Conservation (phyloP, 2,329 filamentous ascomycete genomes). For the Westerdykella aurantiaca region DNA sequence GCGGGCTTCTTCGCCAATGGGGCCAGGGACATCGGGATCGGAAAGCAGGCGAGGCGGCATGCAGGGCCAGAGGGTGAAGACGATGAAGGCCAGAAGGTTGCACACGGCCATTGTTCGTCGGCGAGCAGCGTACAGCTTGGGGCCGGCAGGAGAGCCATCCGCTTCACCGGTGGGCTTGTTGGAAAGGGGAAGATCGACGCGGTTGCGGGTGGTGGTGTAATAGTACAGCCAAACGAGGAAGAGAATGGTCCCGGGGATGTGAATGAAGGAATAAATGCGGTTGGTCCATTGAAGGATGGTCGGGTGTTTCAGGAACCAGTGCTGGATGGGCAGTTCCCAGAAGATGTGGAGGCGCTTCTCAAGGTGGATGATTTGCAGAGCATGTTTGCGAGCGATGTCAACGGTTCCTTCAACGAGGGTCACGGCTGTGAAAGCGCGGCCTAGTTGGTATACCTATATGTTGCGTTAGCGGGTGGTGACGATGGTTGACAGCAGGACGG, state of each 20-base stretch:
- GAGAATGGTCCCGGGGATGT: conserved; percentile 69
- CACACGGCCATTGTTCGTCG: conserved; percentile 54
- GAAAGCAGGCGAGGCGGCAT: conserved; percentile 56
- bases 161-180: conserved; percentile 34
- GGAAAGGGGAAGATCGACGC: conserved; percentile 38
- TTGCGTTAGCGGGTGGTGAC: background rate
- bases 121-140: conserved; percentile 51
- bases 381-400: conserved; percentile 61
- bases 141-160: conserved; percentile 43
- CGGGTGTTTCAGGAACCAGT: conserved; percentile 50
- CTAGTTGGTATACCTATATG: conserved; percentile 64
- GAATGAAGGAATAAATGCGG: conserved; percentile 69
- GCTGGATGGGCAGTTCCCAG: conserved; percentile 58
- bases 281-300: conserved; percentile 63
- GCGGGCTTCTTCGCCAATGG: conserved; percentile 53
- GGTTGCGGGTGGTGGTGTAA: conserved; percentile 59
- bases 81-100: conserved; percentile 54
- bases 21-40: conserved; percentile 49
- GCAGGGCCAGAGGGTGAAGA: conserved; percentile 56
- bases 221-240: conserved; percentile 65
- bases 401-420: conserved; percentile 64
- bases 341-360: conserved; percentile 62
- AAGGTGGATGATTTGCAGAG: conserved; percentile 60
- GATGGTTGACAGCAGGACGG: conserved; percentile 3
- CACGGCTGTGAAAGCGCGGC: conserved; percentile 64